Evolutionary conservation across 805 yeast species (phyloP).

Genomic region (Schizosaccharomyces pombe): DNA sequence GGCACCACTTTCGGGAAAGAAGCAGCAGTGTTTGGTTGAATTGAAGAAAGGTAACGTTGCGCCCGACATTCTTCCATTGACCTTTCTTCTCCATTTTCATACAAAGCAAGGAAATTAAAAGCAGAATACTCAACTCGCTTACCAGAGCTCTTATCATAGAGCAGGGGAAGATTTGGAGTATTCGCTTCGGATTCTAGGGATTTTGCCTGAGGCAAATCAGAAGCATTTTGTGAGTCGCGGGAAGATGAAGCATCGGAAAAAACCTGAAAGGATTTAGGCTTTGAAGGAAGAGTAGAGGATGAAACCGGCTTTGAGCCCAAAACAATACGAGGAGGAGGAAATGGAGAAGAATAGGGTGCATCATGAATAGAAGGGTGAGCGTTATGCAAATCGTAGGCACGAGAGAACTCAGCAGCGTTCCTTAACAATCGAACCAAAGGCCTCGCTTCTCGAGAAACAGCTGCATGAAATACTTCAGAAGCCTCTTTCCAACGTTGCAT

Average conservation of each 20-base stretch:
- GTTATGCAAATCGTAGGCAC: background rate
- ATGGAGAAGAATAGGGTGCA: background rate
- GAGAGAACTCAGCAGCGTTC: conserved; percentile 22
- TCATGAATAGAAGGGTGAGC: background rate
- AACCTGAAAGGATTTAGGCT: background rate
- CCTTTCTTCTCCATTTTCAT: conserved; percentile 24
- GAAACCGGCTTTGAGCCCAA: background rate
- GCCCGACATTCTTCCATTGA: conserved; percentile 47
- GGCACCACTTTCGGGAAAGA: too few relatives aligned
- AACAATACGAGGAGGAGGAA: background rate
- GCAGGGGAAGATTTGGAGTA: background rate
- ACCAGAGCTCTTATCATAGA: background rate
- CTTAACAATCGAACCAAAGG: conserved; percentile 30
- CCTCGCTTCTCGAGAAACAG: conserved; percentile 37
- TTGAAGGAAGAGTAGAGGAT: background rate
- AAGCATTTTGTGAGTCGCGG: background rate
- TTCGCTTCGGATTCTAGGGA: background rate
- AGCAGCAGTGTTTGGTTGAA: too few relatives aligned
- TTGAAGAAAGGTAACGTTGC: background rate
- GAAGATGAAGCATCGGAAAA: background rate
- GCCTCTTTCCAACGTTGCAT: conserved; percentile 30
- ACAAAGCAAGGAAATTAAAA: conserved; percentile 9
- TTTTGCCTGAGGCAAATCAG: background rate
- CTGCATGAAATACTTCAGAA: conserved; percentile 31
- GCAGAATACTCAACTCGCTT: conserved; percentile 11